Conservation (phyloP, 768 basidiomycete genomes). For the Lyophyllum semitale region DNA sequence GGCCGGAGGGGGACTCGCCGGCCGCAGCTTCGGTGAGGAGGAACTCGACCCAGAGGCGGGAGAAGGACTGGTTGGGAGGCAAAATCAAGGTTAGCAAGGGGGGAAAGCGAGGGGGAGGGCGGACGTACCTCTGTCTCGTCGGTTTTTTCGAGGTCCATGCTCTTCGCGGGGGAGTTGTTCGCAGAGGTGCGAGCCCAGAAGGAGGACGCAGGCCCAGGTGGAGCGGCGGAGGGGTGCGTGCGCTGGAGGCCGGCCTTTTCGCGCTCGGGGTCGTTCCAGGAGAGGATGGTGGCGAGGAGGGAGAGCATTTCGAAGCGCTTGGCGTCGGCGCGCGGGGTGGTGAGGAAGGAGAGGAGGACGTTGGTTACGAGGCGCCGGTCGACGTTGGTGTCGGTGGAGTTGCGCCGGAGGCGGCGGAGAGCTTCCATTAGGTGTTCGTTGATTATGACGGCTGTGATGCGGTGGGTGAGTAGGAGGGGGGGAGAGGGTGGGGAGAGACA, state of each 20-base stretch:
- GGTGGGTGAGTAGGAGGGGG: conserved; percentile 3
- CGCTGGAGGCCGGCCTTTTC: conserved; percentile 89
- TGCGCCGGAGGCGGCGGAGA: conserved; percentile 87
- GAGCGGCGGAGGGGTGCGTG: conserved; percentile 25
- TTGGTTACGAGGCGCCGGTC: conserved; percentile 95
- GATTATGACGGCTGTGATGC: conserved; percentile 83
- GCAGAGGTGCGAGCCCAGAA: conserved; percentile 22
- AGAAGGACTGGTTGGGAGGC: conserved; percentile 75
- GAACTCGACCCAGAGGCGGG: conserved; percentile 97
- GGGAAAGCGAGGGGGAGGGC: background rate
- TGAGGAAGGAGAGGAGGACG: conserved; percentile 86
- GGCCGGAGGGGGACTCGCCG: conserved; percentile 33
- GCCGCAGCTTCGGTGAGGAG: conserved; percentile 85
- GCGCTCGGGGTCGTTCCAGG: conserved; percentile 89
- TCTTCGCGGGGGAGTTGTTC: conserved; percentile 37
- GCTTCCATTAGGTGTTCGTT: conserved; percentile 99
- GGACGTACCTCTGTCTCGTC: conserved; percentile 79
- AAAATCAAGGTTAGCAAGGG: background rate
- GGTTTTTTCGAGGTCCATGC: conserved; percentile 68
- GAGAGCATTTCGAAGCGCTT: conserved; percentile 98
- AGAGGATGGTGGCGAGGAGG: conserved; percentile 85
- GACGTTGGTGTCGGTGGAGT: conserved; percentile 87
- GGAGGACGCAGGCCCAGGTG: conserved; percentile 21
- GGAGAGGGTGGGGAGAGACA: conserved; percentile 14
- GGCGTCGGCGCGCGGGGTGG: conserved; percentile 86